Evolutionary conservation across 768 basidiomycete species (phyloP), one percentile per base, ranked within the genome.

Genomic region (Leccinellum rugosiceps): DNA sequence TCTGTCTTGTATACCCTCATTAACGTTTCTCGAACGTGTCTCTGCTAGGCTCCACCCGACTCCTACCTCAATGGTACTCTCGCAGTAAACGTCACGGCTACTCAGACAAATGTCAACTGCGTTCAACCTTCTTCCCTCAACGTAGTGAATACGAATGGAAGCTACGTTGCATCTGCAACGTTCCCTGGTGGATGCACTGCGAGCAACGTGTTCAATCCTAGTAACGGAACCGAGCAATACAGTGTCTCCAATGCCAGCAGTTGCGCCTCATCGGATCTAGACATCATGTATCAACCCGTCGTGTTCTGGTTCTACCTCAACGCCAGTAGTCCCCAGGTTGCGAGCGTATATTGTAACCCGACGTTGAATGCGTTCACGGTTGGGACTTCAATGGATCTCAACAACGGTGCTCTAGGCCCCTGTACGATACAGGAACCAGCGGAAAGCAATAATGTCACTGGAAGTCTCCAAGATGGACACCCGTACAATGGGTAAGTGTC

Each of bases 221-320:
- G 34, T 14, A 64, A 69, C 34, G 70, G 81, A 6, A 64, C 66
- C 2, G 66, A 75, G 54, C 85, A 85, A 65, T 86, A 80, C 62
- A 80, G 78, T 45, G 84, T 83, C 3, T 50, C 70, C 19, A 75
- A 77, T 2, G 61, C 75, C 9, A 59, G 73, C 52, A 70, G 73
- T 63, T 68, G 74, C 57, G 57, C 63, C 50, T 32, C 57, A 60
- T 44, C 67, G 5, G 63, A 72, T 32, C 56, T 77, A 30, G 62
- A 73, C 35, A 70, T 78, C 30, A 59, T 63, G 23, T 77, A 78
- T 57, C 79, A 76, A 34, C 84, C 87, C 8, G 83, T 88, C 44
- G 78, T 88, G 73, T 89, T 88, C 63, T 89, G 86, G 86, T 87
- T 68, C 66, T 86, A 77, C 66, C 74, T 80, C 30, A 66, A 74